phyloP scores from a whole-genome alignment of 192 early-diverging fungal species.

The Oehlia diaphana region DNA sequence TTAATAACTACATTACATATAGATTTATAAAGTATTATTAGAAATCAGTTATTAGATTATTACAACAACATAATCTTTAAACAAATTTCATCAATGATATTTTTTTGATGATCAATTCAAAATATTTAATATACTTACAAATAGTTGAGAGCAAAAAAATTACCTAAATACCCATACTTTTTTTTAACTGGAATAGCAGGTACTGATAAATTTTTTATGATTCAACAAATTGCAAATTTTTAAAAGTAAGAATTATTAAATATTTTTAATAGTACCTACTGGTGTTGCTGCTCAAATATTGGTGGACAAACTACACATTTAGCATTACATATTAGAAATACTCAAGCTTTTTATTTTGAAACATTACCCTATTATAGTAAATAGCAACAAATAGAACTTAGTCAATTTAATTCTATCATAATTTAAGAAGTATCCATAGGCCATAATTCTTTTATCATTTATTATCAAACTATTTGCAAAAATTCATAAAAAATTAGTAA shows the following conservation, averaged over 20 bases:
- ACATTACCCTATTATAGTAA: not conserved
- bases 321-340: not conserved
- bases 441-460: not conserved
- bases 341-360: not conserved
- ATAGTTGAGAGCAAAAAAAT: not conserved
- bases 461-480: not conserved
- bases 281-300: not conserved
- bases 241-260: not conserved
- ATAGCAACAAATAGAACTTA: not conserved
- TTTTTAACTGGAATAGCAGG: conserved; percentile 2
- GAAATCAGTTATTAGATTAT: no score
- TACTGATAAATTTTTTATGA: not conserved
- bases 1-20: no score
- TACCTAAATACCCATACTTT: not conserved
- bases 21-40: no score
- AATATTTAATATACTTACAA: not conserved
- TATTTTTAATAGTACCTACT: not conserved
- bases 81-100: not conserved
- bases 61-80: no score
- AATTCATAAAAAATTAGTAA: not conserved
- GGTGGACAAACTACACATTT: not conserved
- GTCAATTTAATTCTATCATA: not conserved
- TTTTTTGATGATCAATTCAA: not conserved
- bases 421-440: conserved; percentile 13
- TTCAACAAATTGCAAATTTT: not conserved